Conservation (phyloP, 2,329 filamentous ascomycete species). For the Ceratocystis eucalypticola region DNA sequence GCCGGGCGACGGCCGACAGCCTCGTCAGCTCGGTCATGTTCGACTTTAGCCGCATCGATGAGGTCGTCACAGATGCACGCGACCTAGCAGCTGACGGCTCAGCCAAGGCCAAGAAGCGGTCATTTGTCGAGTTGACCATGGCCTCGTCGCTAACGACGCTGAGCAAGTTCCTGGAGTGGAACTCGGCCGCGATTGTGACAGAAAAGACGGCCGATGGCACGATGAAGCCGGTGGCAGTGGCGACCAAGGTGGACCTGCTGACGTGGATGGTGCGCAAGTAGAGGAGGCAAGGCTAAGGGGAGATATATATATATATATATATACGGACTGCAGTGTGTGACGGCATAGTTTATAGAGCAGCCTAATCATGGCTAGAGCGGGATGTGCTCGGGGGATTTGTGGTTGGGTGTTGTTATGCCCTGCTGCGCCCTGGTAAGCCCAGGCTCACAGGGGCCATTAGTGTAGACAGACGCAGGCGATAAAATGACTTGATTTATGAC, state of each 20-base stretch:
- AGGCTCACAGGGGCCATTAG: no score
- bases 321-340: neutral
- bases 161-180: constrained; percentile 95
- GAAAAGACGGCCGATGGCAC: constrained; percentile 48
- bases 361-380: no score
- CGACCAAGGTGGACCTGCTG: constrained; percentile 91
- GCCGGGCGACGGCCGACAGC: constrained; percentile 59
- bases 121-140: constrained; percentile 87
- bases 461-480: no score
- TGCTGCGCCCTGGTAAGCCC: no score
- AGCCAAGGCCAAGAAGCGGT: constrained; percentile 38
- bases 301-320: neutral
- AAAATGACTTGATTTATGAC: no score
- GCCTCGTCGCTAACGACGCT: constrained; percentile 74
- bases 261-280: constrained; percentile 68
- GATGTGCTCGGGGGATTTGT: no score
- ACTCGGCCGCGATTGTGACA: constrained; percentile 87
- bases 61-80: constrained; percentile 79
- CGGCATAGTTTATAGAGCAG: neutral
- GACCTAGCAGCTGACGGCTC: constrained; percentile 37
- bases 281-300: neutral
- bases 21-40: constrained; percentile 90
- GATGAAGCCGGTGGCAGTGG: constrained; percentile 68
- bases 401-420: no score
- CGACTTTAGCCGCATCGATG: constrained; percentile 74